phyloP scores from a whole-genome alignment of 345 rosid species.

The Eucalyptus microcorys region DNA sequence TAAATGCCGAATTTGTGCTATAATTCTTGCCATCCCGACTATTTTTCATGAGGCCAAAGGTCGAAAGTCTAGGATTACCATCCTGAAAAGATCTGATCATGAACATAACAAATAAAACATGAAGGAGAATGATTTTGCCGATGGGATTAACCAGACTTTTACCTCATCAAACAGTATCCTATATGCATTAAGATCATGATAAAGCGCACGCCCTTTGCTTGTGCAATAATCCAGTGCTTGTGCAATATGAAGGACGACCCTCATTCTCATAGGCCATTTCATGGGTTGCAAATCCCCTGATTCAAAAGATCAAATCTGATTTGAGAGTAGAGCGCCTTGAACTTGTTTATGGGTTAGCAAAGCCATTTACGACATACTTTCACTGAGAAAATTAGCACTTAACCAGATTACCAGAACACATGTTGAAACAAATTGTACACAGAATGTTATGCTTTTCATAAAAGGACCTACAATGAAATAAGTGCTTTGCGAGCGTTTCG shows the following conservation, averaged over 20 bases:
- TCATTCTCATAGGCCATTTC: constrained; percentile 94
- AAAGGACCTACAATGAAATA: constrained; percentile 67
- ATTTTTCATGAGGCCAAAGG: constrained; percentile 93
- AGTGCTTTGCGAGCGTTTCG: constrained; percentile 91
- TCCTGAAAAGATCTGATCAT: constrained; percentile 32
- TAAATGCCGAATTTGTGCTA: constrained; percentile 88
- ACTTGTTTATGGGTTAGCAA: background rate
- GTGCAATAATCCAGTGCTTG: constrained; percentile 91
- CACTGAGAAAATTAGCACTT: background rate
- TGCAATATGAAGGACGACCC: constrained; percentile 89
- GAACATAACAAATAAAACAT: background rate
- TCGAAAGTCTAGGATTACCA: constrained; percentile 83
- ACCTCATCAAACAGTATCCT: constrained; percentile 89
- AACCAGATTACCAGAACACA: background rate
- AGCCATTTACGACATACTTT: background rate
- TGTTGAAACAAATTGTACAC: background rate
- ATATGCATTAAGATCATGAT: constrained; percentile 93
- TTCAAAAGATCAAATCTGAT: background rate
- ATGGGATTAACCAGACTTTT: background rate
- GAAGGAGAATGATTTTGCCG: background rate
- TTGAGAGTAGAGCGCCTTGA: background rate
- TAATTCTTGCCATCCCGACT: constrained; percentile 95
- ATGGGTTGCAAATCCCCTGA: constrained; percentile 92
- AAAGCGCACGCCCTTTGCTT: constrained; percentile 77
- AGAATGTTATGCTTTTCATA: background rate